These are phyloP conservation scores for Cutaneotrichosporon daszewskae DNA, from an alignment of 1,284 basidiomycete genomes.

Conservation along the genomic window DNA sequence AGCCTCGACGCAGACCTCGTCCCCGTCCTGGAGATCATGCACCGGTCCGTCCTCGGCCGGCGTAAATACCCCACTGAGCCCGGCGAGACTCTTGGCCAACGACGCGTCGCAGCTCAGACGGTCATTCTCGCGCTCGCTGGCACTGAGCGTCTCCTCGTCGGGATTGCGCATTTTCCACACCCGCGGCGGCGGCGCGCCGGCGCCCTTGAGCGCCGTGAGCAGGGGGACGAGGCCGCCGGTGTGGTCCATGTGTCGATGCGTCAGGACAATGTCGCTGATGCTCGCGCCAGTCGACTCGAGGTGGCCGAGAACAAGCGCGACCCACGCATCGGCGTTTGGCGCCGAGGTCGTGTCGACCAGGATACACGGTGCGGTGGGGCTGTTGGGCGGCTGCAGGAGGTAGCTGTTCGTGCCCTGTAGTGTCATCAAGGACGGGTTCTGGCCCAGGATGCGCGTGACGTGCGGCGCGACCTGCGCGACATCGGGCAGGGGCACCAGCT, in stretches of 20 bases:
- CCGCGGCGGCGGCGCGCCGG: conserved; percentile 42
- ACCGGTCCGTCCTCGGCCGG: background rate
- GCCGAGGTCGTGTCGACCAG: conserved; percentile 81
- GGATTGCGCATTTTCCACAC: conserved; percentile 49
- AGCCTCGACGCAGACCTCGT: conserved; percentile 1
- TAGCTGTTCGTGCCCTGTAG: conserved; percentile 96
- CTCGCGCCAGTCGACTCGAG: conserved; percentile 16
- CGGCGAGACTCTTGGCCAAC: background rate
- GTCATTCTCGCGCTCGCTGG: conserved; percentile 23
- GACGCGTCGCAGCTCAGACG: background rate
- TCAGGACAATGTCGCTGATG: conserved; percentile 78
- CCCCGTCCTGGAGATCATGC: background rate
- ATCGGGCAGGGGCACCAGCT: conserved; percentile 30
- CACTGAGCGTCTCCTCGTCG: conserved; percentile 30
- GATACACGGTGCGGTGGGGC: conserved; percentile 58
- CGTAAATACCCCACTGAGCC: background rate
- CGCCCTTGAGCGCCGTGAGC: conserved; percentile 58
- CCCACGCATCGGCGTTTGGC: conserved; percentile 54
- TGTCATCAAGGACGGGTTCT: conserved; percentile 89
- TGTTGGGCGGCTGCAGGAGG: conserved; percentile 57
- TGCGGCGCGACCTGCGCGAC: conserved; percentile 37
- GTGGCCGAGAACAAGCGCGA: conserved; percentile 31
- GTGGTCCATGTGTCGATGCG: conserved; percentile 88
- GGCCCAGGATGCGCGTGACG: conserved; percentile 51
- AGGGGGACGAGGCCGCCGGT: conserved; percentile 69